Conservation (phyloP, 2,329 filamentous ascomycete species). For the Aaosphaeria pasadenensis region DNA sequence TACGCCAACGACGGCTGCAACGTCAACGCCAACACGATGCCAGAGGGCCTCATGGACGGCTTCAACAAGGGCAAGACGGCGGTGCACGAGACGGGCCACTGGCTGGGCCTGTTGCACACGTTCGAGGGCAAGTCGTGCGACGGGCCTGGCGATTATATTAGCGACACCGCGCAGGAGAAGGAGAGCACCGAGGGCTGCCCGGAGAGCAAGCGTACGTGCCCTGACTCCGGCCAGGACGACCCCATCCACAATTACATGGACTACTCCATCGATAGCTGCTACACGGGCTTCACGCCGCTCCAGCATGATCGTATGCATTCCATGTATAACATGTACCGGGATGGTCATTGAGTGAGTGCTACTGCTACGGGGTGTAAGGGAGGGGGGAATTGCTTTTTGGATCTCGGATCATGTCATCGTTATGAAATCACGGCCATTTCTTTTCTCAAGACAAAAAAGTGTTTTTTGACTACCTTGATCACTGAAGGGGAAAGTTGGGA, state of each 20-base stretch:
- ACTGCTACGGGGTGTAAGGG: no score
- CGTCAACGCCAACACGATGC: conserved; percentile 56
- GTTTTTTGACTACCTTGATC: no score
- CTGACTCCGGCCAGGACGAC: conserved; percentile 43
- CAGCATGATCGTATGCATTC: conserved; percentile 52
- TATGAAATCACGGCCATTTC: no score
- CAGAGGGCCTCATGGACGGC: conserved; percentile 47
- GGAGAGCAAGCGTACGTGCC: conserved; percentile 50
- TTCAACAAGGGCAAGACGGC: conserved; percentile 49
- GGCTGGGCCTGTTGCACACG: conserved; percentile 46
- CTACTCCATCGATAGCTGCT: conserved; percentile 56
- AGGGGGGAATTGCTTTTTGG: no score
- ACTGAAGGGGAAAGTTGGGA: no score
- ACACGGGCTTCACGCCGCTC: conserved; percentile 49
- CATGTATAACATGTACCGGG: conserved; percentile 48
- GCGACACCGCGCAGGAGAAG: conserved; percentile 42
- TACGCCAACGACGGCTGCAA: conserved; percentile 58
- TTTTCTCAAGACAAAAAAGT: no score
- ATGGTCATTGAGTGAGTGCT: conserved; percentile 24
- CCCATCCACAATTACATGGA: conserved; percentile 61
- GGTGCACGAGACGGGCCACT: conserved; percentile 49
- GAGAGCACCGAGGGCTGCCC: conserved; percentile 56
- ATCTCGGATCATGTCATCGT: no score
- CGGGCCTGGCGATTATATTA: conserved; percentile 44
- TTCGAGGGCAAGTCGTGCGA: conserved; percentile 47